phyloP scores from a whole-genome alignment of 345 rosid genomes.

The Punica granatum region DNA sequence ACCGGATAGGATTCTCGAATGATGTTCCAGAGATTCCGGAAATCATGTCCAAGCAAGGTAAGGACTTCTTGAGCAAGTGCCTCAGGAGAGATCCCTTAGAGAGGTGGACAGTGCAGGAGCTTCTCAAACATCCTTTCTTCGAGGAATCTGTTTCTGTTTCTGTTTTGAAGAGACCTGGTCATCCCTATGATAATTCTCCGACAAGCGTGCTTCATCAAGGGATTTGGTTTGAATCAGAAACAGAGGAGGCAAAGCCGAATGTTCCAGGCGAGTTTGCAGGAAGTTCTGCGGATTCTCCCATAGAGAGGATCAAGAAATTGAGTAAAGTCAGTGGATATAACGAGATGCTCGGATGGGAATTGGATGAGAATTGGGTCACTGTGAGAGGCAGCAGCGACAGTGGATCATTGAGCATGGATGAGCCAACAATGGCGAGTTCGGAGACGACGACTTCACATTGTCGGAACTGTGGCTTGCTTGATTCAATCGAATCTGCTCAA shows the following conservation, averaged over 20 bases:
- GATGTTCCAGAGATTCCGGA: conserved; percentile 37
- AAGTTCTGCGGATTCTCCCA: conserved; percentile 9
- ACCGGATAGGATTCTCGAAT: conserved; percentile 36
- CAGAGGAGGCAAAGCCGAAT: conserved; percentile 10
- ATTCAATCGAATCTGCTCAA: no score
- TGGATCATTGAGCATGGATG: no score
- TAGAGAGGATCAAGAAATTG: conserved; percentile 34
- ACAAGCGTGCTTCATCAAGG: conserved; percentile 28
- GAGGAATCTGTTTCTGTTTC: neutral
- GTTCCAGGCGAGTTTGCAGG: neutral
- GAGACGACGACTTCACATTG: no score
- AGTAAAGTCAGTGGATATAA: conserved; percentile 1
- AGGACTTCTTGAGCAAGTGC: conserved; percentile 48
- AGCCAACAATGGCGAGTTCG: no score
- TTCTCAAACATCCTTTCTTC: conserved; percentile 33
- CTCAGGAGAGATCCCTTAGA: conserved; percentile 33
- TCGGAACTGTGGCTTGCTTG: no score
- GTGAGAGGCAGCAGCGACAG: conserved; percentile 26
- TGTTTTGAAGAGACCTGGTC: neutral
- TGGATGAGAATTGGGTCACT: conserved; percentile 37
- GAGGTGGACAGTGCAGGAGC: conserved; percentile 43
- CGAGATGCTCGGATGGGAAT: conserved; percentile 19
- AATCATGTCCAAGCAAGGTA: conserved; percentile 27
- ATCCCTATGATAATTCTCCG: conserved; percentile 16
- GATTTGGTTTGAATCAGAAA: conserved; percentile 19